phyloP scores from a whole-genome alignment of 768 basidiomycete species.

The Lentinula aciculospora region DNA sequence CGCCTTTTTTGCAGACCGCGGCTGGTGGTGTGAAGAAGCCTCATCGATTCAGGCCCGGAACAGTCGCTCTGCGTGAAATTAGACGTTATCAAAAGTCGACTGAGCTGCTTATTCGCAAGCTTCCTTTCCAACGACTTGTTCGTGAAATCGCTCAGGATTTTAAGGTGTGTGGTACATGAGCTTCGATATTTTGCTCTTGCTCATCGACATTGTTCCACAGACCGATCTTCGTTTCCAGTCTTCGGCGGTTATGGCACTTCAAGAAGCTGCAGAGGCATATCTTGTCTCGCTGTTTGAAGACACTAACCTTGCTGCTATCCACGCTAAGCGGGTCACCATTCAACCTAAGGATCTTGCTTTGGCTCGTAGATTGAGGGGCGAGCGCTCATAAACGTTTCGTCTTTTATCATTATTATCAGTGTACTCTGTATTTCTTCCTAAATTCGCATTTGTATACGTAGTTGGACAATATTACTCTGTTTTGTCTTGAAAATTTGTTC shows the following conservation, averaged over 20 bases:
- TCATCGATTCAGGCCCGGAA: conserved; percentile 73
- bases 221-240: conserved; percentile 71
- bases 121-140: conserved; percentile 81
- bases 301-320: conserved; percentile 79
- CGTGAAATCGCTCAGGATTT: conserved; percentile 70
- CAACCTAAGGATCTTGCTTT: conserved; percentile 81
- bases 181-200: conserved; percentile 14
- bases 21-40: conserved; percentile 12
- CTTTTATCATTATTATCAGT: conserved; percentile 1
- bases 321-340: conserved; percentile 84
- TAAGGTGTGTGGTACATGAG: conserved; percentile 38
- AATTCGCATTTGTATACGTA: not conserved
- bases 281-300: conserved; percentile 37
- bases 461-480: not conserved
- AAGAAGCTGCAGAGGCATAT: conserved; percentile 79
- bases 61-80: conserved; percentile 83
- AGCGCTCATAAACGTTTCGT: conserved; percentile 20
- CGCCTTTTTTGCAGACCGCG: conserved; percentile 4
- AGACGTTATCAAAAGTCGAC: conserved; percentile 81
- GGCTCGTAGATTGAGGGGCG: conserved; percentile 72
- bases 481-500: not conserved
- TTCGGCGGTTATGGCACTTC: conserved; percentile 72
- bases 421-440: not conserved
- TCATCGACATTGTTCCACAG: conserved; percentile 47
- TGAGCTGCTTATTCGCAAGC: conserved; percentile 78